These are phyloP conservation scores for Botrytis fabae DNA, from an alignment of 2,329 filamentous ascomycete species.

Conservation along the genomic window DNA sequence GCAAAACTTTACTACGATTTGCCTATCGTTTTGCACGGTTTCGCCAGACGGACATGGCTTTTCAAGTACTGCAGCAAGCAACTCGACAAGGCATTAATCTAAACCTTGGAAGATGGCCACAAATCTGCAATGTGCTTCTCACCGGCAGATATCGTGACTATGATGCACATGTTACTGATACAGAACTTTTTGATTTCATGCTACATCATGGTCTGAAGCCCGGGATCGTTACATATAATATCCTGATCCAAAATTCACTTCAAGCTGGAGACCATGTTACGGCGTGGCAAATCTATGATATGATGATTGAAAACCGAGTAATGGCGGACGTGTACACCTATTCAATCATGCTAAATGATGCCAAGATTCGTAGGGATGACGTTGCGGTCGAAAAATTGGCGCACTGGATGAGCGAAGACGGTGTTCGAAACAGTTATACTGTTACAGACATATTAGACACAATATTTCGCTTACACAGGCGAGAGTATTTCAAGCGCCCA, in stretches of 20 bases:
- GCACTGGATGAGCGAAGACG: conserved; percentile 50
- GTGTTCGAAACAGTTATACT: conserved; percentile 50
- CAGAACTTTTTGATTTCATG: conserved; percentile 56
- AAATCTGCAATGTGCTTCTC: conserved; percentile 62
- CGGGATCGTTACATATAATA: conserved; percentile 63
- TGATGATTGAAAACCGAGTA: conserved; percentile 60
- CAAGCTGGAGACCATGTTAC: conserved; percentile 61
- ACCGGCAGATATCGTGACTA: conserved; percentile 41
- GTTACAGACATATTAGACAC: conserved; percentile 51
- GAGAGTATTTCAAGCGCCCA: conserved; percentile 11
- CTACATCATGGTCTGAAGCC: conserved; percentile 61
- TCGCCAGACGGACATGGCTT: conserved; percentile 41
- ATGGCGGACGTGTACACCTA: conserved; percentile 67
- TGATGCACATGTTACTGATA: conserved; percentile 49
- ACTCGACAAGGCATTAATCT: conserved; percentile 45
- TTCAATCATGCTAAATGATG: conserved; percentile 68
- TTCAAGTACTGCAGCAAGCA: conserved; percentile 48
- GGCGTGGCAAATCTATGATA: conserved; percentile 64
- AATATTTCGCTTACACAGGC: conserved; percentile 5
- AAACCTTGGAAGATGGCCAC: conserved; percentile 50
- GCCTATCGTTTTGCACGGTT: conserved; percentile 44
- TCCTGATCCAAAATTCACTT: conserved; percentile 71
- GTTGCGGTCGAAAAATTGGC: conserved; percentile 57
- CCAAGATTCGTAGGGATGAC: conserved; percentile 50
- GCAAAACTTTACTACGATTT: conserved; percentile 37